These are phyloP conservation scores for Hyaloscypha variabilis DNA, from an alignment of 495 filamentous ascomycete genomes.

Conservation along the genomic window DNA sequence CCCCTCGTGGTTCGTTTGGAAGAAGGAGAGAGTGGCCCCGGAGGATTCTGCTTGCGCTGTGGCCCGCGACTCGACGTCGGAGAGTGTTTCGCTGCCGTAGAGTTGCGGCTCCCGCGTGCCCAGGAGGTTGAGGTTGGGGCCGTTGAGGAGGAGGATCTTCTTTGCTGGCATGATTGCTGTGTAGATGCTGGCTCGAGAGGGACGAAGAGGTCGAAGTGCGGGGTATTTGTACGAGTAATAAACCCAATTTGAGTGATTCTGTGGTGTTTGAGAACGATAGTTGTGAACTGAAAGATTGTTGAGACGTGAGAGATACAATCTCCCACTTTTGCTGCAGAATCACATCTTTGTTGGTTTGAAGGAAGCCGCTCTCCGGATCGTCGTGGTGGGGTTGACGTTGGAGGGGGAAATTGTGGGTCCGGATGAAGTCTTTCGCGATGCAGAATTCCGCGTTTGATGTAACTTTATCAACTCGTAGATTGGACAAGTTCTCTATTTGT, in stretches of 20 bases:
- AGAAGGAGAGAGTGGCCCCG: constrained; percentile 46
- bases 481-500: neutral
- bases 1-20: constrained; percentile 72
- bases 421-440: constrained; percentile 14
- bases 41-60: constrained; percentile 44
- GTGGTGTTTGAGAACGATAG: neutral
- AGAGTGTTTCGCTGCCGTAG: constrained; percentile 66
- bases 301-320: neutral
- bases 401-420: constrained; percentile 8
- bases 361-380: neutral
- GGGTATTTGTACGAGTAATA: neutral
- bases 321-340: neutral
- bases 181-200: neutral
- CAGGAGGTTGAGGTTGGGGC: constrained; percentile 80
- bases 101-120: constrained; percentile 72
- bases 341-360: neutral
- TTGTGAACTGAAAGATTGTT: neutral
- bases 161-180: constrained; percentile 37
- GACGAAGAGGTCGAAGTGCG: neutral
- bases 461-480: too few species aligned
- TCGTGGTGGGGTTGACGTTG: constrained; percentile 7
- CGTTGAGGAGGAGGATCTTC: constrained; percentile 74
- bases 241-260: neutral
- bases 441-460: too few species aligned
- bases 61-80: constrained; percentile 53